phyloP scores from a whole-genome alignment of 2,329 filamentous ascomycete species.

The Tetracladium maxilliforme region DNA sequence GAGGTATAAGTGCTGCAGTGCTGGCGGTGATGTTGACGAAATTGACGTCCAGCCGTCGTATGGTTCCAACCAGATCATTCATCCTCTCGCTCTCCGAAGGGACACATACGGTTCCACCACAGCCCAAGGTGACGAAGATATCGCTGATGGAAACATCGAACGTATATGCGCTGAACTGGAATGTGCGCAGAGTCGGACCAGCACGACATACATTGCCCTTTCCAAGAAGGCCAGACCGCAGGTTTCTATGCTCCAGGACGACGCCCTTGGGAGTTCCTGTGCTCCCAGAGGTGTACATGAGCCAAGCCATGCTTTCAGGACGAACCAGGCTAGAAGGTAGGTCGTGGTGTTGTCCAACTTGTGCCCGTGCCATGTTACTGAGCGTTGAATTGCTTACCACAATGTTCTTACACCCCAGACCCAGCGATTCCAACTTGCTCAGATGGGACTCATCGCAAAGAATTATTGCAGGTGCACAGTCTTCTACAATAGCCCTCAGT shows the following conservation, averaged over 20 bases:
- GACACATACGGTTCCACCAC: conserved; percentile 22
- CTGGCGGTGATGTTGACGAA: conserved; percentile 12
- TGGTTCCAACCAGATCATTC: conserved; percentile 18
- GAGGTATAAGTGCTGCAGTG: conserved; percentile 10
- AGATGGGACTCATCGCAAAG: too few relatives aligned
- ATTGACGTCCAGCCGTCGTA: conserved; percentile 9
- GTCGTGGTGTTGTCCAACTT: too few relatives aligned
- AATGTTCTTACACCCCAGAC: too few relatives aligned
- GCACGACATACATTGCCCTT: conserved; percentile 3
- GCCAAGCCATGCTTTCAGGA: too few relatives aligned
- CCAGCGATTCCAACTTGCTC: too few relatives aligned
- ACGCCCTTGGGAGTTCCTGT: conserved; percentile 34
- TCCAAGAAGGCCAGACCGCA: conserved; percentile 6
- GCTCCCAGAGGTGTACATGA: conserved; percentile 35
- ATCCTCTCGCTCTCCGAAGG: conserved; percentile 20
- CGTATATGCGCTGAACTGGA: conserved; percentile 14
- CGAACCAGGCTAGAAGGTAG: too few relatives aligned
- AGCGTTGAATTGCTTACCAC: too few relatives aligned
- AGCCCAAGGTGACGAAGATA: conserved; percentile 18
- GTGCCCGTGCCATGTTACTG: too few relatives aligned
- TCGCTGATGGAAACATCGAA: conserved; percentile 22
- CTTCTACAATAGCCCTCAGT: too few relatives aligned
- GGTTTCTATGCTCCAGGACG: conserved; percentile 13
- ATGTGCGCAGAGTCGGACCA: conserved; percentile 2
- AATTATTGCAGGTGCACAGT: too few relatives aligned